These are phyloP conservation scores for Peronospora belbahrii DNA, from an alignment of 352 stramenopile genomes.

Conservation along the genomic window DNA sequence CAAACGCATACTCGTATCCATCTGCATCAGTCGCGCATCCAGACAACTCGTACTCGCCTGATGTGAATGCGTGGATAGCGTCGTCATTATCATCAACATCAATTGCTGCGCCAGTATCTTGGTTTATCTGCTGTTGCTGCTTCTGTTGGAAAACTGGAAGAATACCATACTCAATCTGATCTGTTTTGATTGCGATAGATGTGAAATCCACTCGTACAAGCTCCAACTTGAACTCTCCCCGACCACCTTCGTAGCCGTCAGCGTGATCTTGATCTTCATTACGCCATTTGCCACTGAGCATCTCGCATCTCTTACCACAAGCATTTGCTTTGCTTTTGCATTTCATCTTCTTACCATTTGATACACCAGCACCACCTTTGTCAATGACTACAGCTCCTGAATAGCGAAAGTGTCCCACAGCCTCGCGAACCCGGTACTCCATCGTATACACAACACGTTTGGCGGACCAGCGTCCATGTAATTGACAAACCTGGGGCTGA, in stretches of 20 bases:
- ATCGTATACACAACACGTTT: slow-evolving; percentile 51
- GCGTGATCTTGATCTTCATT: slow-evolving; percentile 51
- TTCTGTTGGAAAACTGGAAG: slow-evolving; percentile 1
- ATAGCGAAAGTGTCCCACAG: slow-evolving; percentile 53
- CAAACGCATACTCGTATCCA: slow-evolving; percentile 66
- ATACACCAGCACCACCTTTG: background rate
- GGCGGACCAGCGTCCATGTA: slow-evolving; percentile 46
- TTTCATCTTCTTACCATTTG: background rate
- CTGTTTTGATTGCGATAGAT: slow-evolving; percentile 5
- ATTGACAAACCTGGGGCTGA: slow-evolving; percentile 46
- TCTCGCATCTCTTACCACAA: slow-evolving; percentile 17
- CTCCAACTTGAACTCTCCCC: slow-evolving; percentile 48
- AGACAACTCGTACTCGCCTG: slow-evolving; percentile 43
- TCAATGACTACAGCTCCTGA: slow-evolving; percentile 36
- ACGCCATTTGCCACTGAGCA: slow-evolving; percentile 42
- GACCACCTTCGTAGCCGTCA: slow-evolving; percentile 43
- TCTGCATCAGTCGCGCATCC: slow-evolving; percentile 57
- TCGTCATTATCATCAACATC: slow-evolving; percentile 22
- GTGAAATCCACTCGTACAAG: slow-evolving; percentile 32
- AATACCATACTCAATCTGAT: slow-evolving; percentile 11
- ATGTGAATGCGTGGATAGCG: slow-evolving; percentile 39
- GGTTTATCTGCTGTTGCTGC: background rate
- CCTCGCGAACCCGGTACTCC: slow-evolving; percentile 59
- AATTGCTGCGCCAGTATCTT: background rate
- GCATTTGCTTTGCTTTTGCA: slow-evolving; percentile 4